phyloP scores from a whole-genome alignment of 2,329 filamentous ascomycete genomes.

The Penicillium sp. region DNA sequence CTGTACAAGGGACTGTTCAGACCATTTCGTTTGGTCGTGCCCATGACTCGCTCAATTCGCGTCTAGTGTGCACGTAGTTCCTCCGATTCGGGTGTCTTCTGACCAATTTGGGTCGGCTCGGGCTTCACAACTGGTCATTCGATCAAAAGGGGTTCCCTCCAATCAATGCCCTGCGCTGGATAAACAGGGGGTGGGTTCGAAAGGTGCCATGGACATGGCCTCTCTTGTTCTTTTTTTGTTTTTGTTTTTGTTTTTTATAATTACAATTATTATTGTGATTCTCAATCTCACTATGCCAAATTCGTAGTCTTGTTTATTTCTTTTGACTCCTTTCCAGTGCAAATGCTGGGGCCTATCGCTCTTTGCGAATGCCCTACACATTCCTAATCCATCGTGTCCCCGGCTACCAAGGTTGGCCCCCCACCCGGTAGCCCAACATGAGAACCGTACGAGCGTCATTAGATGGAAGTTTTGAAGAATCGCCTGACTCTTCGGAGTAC shows the following conservation, averaged over 20 bases:
- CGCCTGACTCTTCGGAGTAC: constrained; percentile 3
- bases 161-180: not conserved
- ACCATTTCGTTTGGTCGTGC: not conserved
- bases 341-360: constrained; percentile 5
- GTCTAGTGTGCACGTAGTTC: not conserved
- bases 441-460: constrained; percentile 9
- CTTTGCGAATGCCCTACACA: constrained; percentile 11
- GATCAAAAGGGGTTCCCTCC: not conserved
- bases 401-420: constrained; percentile 4
- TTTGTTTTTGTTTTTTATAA: constrained; percentile 1
- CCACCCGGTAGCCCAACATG: constrained; percentile 4
- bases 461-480: not conserved
- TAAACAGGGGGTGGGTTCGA: not conserved
- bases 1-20: not conserved
- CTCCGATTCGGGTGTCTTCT: not conserved
- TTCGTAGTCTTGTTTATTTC: too few relatives aligned
- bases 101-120: not conserved
- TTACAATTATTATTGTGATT: not conserved
- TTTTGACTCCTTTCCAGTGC: not conserved
- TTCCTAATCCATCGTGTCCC: not conserved
- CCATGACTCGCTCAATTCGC: not conserved
- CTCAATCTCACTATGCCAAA: too few relatives aligned
- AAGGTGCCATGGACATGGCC: not conserved
- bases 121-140: not conserved
- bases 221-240: not conserved